phyloP scores from a whole-genome alignment of 2,329 filamentous ascomycete genomes.

The Karstenula rhodostoma region DNA sequence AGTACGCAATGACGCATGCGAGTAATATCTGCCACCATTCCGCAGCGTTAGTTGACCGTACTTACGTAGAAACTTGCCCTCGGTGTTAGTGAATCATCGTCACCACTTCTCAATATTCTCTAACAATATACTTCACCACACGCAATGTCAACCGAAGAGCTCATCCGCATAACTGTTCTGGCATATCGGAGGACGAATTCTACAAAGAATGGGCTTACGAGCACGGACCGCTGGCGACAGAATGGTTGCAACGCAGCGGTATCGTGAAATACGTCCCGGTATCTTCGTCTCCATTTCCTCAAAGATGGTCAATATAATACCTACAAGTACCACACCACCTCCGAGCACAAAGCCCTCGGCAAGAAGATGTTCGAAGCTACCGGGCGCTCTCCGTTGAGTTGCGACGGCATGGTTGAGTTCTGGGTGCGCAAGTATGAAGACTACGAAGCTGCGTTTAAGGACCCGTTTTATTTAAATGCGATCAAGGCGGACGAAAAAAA shows the following conservation, averaged over 20 bases:
- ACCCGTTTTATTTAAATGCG: slow-evolving; percentile 29
- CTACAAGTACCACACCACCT: slow-evolving; percentile 32
- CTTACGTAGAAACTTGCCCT: not conserved
- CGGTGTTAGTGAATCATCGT: not conserved
- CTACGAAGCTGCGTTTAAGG: slow-evolving; percentile 33
- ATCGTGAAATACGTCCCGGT: slow-evolving; percentile 38
- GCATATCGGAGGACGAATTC: slow-evolving; percentile 31
- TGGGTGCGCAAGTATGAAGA: slow-evolving; percentile 34
- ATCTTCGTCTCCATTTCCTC: not conserved
- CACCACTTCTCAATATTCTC: too few relatives aligned
- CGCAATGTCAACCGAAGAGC: slow-evolving; percentile 21
- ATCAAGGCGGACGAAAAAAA: slow-evolving; percentile 34
- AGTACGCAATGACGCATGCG: too few relatives aligned
- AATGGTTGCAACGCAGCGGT: slow-evolving; percentile 27
- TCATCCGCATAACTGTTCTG: slow-evolving; percentile 33
- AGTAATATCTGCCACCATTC: not conserved
- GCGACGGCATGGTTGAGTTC: slow-evolving; percentile 37
- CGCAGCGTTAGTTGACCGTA: not conserved
- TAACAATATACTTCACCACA: not conserved
- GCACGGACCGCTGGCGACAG: slow-evolving; percentile 31
- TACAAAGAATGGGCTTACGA: slow-evolving; percentile 34
- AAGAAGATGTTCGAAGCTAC: slow-evolving; percentile 23
- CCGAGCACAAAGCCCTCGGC: slow-evolving; percentile 24
- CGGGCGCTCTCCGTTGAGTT: slow-evolving; percentile 20
- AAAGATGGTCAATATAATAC: not conserved